Evolutionary conservation across 306 rosid species (phyloP).

Genomic region (Crataegus laevigata): DNA sequence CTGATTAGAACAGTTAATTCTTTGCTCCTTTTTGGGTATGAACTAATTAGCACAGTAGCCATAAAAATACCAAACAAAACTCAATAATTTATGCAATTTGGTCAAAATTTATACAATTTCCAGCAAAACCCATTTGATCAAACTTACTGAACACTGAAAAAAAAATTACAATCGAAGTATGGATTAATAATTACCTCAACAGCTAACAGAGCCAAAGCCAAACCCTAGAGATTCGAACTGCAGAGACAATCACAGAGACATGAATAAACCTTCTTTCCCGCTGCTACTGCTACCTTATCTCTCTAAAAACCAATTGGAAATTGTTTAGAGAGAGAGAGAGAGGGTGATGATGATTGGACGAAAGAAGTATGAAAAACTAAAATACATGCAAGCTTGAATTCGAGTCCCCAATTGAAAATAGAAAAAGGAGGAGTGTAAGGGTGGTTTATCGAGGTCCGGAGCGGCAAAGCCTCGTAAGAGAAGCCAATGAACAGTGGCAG

Average conservation of each 20-base stretch:
- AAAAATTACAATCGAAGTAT: too few relatives aligned
- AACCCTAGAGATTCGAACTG: not conserved
- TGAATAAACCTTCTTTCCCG: not conserved
- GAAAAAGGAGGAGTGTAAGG: not conserved
- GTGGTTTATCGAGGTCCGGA: too few relatives aligned
- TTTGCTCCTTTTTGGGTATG: not conserved
- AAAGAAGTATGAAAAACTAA: not conserved
- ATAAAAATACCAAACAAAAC: not conserved
- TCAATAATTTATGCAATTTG: not conserved
- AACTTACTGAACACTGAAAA: too few relatives aligned
- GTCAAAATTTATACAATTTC: not conserved
- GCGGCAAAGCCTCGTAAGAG: too few relatives aligned
- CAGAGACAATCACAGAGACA: slow-evolving; percentile 4
- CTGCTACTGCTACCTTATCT: slow-evolving; percentile 15
- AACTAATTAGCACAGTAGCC: not conserved
- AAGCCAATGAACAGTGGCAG: too few relatives aligned
- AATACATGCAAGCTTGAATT: too few relatives aligned
- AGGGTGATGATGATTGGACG: slow-evolving; percentile 47
- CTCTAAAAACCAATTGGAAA: slow-evolving; percentile 17
- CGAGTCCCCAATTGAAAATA: too few relatives aligned
- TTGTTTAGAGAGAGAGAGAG: slow-evolving; percentile 17
- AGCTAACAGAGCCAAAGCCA: not conserved
- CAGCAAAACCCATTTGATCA: too few relatives aligned
- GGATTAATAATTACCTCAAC: too few relatives aligned
- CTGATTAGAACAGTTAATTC: not conserved